Evolutionary conservation across 202 grass and related monocot species (phyloP).

Genomic region (Schoenoplectus triqueter): DNA sequence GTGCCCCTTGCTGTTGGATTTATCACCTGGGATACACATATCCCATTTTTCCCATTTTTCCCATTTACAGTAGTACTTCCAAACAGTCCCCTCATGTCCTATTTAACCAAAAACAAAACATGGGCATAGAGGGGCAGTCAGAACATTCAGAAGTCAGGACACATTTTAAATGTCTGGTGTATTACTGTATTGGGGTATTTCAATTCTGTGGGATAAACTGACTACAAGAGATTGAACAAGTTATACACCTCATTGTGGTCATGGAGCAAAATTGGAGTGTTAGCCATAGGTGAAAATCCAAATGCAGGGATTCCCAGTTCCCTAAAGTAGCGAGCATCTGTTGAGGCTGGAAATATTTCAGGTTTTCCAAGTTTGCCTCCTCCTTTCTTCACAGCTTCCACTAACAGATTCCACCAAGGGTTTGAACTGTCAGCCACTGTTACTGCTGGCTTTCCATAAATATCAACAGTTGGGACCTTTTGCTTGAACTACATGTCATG

Average conservation of each 20-base stretch:
- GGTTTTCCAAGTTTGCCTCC: conserved; percentile 80
- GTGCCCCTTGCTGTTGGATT: too few species aligned
- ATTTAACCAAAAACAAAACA: conserved; percentile 12
- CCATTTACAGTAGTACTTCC: neutral
- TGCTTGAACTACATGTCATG: conserved; percentile 66
- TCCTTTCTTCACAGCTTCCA: conserved; percentile 69
- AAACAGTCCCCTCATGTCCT: too few species aligned
- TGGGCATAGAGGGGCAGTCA: neutral
- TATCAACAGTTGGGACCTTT: conserved; percentile 55
- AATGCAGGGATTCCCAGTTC: conserved; percentile 78
- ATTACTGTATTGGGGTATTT: neutral
- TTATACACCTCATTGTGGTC: conserved; percentile 86
- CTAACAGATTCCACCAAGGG: conserved; percentile 72
- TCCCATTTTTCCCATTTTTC: neutral
- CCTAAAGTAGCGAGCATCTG: conserved; percentile 83
- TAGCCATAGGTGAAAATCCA: conserved; percentile 92
- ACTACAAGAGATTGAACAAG: neutral
- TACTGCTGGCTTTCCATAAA: conserved; percentile 70
- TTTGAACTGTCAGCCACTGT: conserved; percentile 69
- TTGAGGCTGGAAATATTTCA: conserved; percentile 84
- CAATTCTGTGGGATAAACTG: neutral
- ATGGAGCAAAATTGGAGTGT: conserved; percentile 86
- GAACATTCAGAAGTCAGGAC: neutral
- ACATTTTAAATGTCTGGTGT: conserved; percentile 1
- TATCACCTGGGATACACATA: neutral